Evolutionary conservation across 331 rosid species (phyloP).

Genomic region (Acacia pycnantha): DNA sequence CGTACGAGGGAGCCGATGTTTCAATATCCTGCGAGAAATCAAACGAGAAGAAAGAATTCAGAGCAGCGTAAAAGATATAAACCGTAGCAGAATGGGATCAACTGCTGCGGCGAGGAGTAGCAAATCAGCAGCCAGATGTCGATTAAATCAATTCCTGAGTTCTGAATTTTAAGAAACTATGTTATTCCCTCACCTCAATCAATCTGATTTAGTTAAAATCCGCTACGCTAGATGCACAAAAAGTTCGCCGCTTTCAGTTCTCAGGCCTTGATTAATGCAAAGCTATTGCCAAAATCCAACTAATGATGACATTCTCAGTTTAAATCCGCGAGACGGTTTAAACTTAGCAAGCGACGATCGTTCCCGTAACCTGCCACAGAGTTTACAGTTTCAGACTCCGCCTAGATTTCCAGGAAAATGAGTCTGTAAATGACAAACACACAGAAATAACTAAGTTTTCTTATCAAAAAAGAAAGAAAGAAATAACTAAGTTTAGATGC

Average conservation of each 20-base stretch:
- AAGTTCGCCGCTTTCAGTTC: constrained; percentile 29
- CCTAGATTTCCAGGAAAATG: constrained; percentile 36
- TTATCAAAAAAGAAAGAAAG: constrained; percentile 9
- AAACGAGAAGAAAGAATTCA: constrained; percentile 18
- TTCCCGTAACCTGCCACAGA: constrained; percentile 12
- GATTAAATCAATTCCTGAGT: not conserved
- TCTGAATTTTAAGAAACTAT: constrained; percentile 32
- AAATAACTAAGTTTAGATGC: constrained; percentile 20
- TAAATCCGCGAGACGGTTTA: constrained; percentile 32
- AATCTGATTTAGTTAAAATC: constrained; percentile 39
- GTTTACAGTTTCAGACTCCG: constrained; percentile 29
- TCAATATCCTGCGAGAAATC: constrained; percentile 2
- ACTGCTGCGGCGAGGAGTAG: not conserved
- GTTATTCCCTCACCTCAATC: constrained; percentile 51
- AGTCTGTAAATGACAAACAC: constrained; percentile 41
- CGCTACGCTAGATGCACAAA: not conserved
- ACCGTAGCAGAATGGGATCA: not conserved
- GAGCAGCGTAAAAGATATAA: constrained; percentile 5
- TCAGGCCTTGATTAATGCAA: constrained; percentile 37
- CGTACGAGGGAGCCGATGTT: not conserved
- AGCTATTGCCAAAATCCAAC: constrained; percentile 26
- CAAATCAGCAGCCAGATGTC: not conserved
- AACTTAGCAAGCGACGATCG: not conserved
- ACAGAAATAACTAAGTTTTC: constrained; percentile 19
- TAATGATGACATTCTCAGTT: constrained; percentile 38